Evolutionary conservation across 2,329 filamentous ascomycete genomes (phyloP), one percentile per base, ranked within the genome.

Genomic region (Esteya vermicola): DNA sequence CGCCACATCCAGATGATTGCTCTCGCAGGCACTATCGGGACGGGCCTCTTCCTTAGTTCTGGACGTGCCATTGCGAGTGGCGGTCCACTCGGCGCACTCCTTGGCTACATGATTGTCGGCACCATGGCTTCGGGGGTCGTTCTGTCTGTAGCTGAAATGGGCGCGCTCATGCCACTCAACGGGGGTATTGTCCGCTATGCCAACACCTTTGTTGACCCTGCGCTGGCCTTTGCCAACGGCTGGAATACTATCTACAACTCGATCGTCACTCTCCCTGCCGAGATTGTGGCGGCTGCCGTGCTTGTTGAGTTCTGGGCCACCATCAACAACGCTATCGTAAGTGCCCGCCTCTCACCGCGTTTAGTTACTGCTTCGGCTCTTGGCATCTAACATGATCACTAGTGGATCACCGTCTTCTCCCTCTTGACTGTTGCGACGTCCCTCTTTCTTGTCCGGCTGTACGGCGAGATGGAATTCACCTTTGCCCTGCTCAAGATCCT

Each of bases 261-360:
- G 21, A 62, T 62, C 20, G 64, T 68, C 40, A 75, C 44, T 75
- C 25, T 45, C 21, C 43, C 43, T 4, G 39, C 41, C 34, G 45
- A 78, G 51, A 69, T 80, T 43, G 54, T 71, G 3, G 61, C 81
- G 12, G 71, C 81, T 32, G 54, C 80, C 43, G 70, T 71, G 39
- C 59, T 82, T 21, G 41, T 54, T 26, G 38, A 64, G 32, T 82
- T 82, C 57, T 85, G 81, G 42, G 22, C 18, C 3, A 39, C 39
- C 3, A 25, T 42, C 0, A 79, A 81, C 48, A 74, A 78, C 26
- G 71, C 78, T 2, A 32, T 38, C 4, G 39, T 41, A 33, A 1
- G 33, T 28, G 6, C n/a, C 7, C 18, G 1, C 8, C 9, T 8
- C 9, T n/a, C 4, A 18, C 16, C 14, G 6, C 7, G 9, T 13